Base-by-base conservation (phyloP, 805 yeast genomes). In the Teunomyces lycoperdinae region DNA sequence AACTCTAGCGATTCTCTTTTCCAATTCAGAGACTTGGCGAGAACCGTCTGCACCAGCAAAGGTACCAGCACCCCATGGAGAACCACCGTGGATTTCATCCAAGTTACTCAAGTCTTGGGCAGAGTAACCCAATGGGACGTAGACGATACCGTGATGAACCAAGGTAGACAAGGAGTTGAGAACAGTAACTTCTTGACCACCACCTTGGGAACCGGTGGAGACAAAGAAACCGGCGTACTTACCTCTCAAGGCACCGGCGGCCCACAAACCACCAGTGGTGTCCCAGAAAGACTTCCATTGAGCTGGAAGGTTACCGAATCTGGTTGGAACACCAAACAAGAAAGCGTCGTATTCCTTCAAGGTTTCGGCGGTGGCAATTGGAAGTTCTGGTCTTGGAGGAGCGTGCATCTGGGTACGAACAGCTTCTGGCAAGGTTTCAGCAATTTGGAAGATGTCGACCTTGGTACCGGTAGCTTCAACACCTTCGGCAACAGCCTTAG, bases 391-490 rank as follows among this genome's bases (percentile, higher is more conserved):
- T 51, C 58, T 60, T 46, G 80, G 74, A 30, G 87, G 81, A 27
- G 90, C 89, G 55, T 80, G 78, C 70, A 87, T 70, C 48, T 64
- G 50, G 14, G 63, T 63, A 46, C 87, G 68, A 8, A 83, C 74
- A 10, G 82, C 84, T 14, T 74, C 78, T 9, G 82, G 60, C 46
- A 88, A 70, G 27, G 95, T 88, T 68, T 88, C 96, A 48, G 87
- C 64, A 33, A 89, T 81, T 74, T 85, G 88, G 69, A 65, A 88
- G 48, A 89, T 66, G 47, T 81, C 86, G 14, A 88, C 96, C 11
- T 52, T 48, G 20, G 74, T 72, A 48, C 94, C 95, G 8, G 89
- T 83, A 16, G 79, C 64, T 59, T 78, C 79, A 51, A 87, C 72
- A 54, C 96, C 96, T 51, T 73, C 73, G 60, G 82, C 76, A 54